phyloP scores from a whole-genome alignment of 257 asterid species.

The Solanum corneliomulleri region DNA sequence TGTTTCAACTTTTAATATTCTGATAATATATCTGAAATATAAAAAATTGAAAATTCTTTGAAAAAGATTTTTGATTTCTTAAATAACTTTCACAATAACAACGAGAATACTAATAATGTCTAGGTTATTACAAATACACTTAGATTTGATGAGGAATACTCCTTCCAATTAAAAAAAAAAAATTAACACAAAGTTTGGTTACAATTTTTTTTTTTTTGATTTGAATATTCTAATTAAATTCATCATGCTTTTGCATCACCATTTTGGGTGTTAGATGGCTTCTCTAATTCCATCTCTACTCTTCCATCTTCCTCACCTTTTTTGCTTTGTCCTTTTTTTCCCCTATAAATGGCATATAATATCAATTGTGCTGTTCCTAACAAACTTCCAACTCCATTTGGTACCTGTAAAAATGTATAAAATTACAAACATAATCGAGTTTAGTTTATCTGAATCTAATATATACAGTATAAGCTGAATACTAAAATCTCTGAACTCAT shows the following conservation, averaged over 20 bases:
- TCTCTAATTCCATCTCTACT: constrained; percentile 28
- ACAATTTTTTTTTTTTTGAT: background rate
- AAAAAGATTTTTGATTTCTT: background rate
- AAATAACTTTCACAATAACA: background rate
- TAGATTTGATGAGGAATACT: background rate
- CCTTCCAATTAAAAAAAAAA: background rate
- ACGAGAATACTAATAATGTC: too few species aligned
- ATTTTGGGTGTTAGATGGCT: background rate
- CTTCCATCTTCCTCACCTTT: constrained; percentile 9
- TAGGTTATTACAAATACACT: background rate
- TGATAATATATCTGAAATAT: background rate
- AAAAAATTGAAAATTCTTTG: background rate
- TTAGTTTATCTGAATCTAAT: background rate
- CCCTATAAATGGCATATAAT: constrained; percentile 44
- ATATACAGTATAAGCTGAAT: background rate
- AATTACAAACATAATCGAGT: background rate
- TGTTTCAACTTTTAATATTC: too few species aligned
- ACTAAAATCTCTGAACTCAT: background rate
- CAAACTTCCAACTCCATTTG: constrained; percentile 63
- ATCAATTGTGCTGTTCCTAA: constrained; percentile 61
- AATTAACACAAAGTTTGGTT: background rate
- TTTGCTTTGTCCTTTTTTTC: constrained; percentile 16
- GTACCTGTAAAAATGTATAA: constrained; percentile 41
- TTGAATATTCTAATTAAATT: background rate
- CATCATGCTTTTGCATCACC: background rate